These are phyloP conservation scores for Penicillium macrosclerotiorum DNA, from an alignment of 495 filamentous ascomycete genomes.

Conservation along the genomic window DNA sequence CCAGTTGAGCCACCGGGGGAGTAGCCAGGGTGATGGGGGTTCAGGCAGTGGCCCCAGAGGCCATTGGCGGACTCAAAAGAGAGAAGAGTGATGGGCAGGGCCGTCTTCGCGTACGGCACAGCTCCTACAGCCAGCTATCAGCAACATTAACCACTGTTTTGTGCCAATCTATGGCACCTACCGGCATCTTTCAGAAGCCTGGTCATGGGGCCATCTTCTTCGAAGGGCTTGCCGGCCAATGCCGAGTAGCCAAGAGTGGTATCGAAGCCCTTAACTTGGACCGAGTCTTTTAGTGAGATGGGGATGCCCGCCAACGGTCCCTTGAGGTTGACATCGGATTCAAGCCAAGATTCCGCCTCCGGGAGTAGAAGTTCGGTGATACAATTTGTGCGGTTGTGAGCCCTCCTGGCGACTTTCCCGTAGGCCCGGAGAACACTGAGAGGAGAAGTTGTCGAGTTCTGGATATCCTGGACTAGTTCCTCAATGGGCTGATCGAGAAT, in stretches of 20 bases:
- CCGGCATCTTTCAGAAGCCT: constrained; percentile 83
- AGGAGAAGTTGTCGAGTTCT: constrained; percentile 60
- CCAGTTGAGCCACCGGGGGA: constrained; percentile 91
- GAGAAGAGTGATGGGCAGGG: constrained; percentile 85
- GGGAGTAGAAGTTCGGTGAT: constrained; percentile 85
- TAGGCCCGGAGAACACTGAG: constrained; percentile 82
- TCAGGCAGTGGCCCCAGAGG: constrained; percentile 78
- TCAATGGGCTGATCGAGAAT: constrained; percentile 75
- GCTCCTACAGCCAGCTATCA: constrained; percentile 54
- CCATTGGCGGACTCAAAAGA: constrained; percentile 92
- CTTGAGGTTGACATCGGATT: constrained; percentile 66
- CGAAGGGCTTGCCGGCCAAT: constrained; percentile 62
- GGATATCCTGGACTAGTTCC: constrained; percentile 74
- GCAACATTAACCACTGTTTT: neutral
- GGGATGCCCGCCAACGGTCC: constrained; percentile 91
- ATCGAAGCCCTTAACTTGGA: constrained; percentile 85
- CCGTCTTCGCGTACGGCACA: constrained; percentile 93
- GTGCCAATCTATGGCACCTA: constrained; percentile 18
- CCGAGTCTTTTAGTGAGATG: constrained; percentile 82
- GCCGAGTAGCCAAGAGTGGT: constrained; percentile 77
- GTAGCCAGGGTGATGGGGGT: constrained; percentile 80
- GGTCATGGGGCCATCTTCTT: constrained; percentile 71
- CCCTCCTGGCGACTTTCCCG: constrained; percentile 81
- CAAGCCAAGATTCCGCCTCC: constrained; percentile 75
- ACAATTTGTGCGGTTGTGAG: constrained; percentile 86